These are phyloP conservation scores for Narthecium ossifragum DNA, from an alignment of 106 monocot species.

Conservation along the genomic window DNA sequence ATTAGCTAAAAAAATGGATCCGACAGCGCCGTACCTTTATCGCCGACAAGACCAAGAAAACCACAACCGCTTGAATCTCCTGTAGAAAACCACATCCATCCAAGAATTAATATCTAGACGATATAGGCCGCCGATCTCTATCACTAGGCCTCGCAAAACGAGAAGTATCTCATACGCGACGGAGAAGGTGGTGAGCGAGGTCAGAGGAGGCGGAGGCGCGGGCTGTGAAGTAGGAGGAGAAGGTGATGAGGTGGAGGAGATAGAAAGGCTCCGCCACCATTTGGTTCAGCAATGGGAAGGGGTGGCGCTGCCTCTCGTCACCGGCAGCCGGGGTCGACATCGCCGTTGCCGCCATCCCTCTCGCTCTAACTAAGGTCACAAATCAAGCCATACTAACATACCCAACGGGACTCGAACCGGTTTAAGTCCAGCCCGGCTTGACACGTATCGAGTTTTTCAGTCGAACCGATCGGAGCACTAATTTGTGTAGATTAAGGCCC, in stretches of 20 bases:
- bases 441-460: too few relatives aligned
- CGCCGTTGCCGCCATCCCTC: background rate
- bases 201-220: slow-evolving; percentile 42
- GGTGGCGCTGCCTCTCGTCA: slow-evolving; percentile 19
- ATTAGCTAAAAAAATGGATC: background rate
- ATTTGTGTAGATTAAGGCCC: too few relatives aligned
- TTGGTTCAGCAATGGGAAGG: slow-evolving; percentile 67
- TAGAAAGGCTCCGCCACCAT: slow-evolving; percentile 81
- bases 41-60: slow-evolving; percentile 37
- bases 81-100: slow-evolving; percentile 19
- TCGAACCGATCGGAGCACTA: too few relatives aligned
- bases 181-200: slow-evolving; percentile 40
- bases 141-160: background rate
- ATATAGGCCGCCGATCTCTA: background rate
- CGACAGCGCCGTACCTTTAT: slow-evolving; percentile 42
- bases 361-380: slow-evolving; percentile 7
- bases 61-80: slow-evolving; percentile 82
- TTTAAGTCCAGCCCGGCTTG: too few relatives aligned
- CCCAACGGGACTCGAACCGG: too few relatives aligned
- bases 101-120: too few relatives aligned
- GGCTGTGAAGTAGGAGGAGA: slow-evolving; percentile 89
- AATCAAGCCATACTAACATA: too few relatives aligned
- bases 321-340: slow-evolving; percentile 11
- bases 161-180: slow-evolving; percentile 23
- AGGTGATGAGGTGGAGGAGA: slow-evolving; percentile 64